A percentile compares a stretch with the other conserved stretches of the same genome.
Evolutionary conservation across 164 flowering plant genomes (phyloP).

Genomic region (Stephania cephalantha): DNA sequence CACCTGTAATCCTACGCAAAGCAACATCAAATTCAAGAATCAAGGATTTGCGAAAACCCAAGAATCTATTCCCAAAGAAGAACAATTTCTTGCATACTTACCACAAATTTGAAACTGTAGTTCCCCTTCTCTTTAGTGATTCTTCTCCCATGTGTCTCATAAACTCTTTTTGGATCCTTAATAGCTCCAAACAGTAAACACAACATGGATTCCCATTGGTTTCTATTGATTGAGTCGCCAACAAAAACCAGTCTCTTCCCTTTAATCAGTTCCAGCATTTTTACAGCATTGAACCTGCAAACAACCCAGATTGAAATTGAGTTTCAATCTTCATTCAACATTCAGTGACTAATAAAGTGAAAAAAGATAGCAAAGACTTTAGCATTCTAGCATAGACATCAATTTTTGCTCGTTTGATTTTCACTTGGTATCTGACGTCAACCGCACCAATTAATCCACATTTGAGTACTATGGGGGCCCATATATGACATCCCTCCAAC

Average conservation of each 20-base stretch:
- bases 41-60: slow-evolving; percentile 8
- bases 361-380: too few relatives aligned
- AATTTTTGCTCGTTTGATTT: neutral
- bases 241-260: slow-evolving; percentile 93
- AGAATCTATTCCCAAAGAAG: neutral
- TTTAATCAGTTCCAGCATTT: slow-evolving; percentile 71
- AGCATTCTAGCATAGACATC: neutral
- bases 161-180: slow-evolving; percentile 71
- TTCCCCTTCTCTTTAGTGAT: slow-evolving; percentile 78
- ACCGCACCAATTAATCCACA: too few relatives aligned
- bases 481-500: too few relatives aligned
- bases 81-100: slow-evolving; percentile 23
- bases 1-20: slow-evolving; percentile 75
- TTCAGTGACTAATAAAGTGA: too few relatives aligned
- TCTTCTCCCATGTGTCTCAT: slow-evolving; percentile 69
- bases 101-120: slow-evolving; percentile 86
- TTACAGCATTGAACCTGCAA: slow-evolving; percentile 70
- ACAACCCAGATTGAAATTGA: slow-evolving; percentile 3
- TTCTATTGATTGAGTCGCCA: slow-evolving; percentile 94
- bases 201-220: slow-evolving; percentile 99
- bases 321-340: neutral
- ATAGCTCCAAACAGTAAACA: slow-evolving; percentile 72
- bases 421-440: too few relatives aligned
- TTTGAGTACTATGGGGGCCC: too few relatives aligned
- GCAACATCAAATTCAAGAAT: slow-evolving; percentile 4